These are phyloP conservation scores for Aspergillus tamarii DNA, from an alignment of 2,329 filamentous ascomycete species.

Conservation along the genomic window DNA sequence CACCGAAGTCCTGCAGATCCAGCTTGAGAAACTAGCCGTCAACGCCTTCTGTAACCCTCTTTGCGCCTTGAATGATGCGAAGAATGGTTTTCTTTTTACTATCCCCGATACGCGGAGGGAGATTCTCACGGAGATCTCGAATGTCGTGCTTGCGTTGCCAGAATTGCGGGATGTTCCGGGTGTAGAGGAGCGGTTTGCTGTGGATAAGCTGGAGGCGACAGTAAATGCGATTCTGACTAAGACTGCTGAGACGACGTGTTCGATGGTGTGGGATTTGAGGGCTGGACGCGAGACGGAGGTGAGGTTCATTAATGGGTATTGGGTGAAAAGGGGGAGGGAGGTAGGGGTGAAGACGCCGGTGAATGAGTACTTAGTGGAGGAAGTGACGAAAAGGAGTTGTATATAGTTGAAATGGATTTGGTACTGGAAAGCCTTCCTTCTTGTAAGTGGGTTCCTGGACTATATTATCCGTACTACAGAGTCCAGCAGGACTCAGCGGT, in stretches of 20 bases:
- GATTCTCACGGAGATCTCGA: constrained; percentile 23
- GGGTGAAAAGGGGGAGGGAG: constrained; percentile 13
- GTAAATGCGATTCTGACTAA: constrained; percentile 19
- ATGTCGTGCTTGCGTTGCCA: constrained; percentile 16
- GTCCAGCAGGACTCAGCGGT: background rate
- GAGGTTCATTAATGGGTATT: constrained; percentile 23
- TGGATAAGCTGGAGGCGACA: constrained; percentile 14
- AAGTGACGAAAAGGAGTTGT: background rate
- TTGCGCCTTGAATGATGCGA: constrained; percentile 16
- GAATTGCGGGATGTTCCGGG: constrained; percentile 14
- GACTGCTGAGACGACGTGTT: constrained; percentile 18
- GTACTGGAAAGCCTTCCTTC: too few species aligned
- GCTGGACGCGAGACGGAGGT: constrained; percentile 23
- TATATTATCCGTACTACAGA: background rate
- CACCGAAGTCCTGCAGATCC: constrained; percentile 19
- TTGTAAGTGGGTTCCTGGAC: background rate
- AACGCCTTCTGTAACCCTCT: constrained; percentile 25
- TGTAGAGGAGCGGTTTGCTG: constrained; percentile 13
- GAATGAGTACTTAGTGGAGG: constrained; percentile 14
- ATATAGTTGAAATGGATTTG: background rate
- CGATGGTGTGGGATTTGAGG: constrained; percentile 23
- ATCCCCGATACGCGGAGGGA: constrained; percentile 11
- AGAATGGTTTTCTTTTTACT: constrained; percentile 20
- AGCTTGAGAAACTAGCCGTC: constrained; percentile 24
- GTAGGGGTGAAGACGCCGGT: constrained; percentile 13